phyloP scores from a whole-genome alignment of 352 stramenopile genomes.

The Globisporangium solare region DNA sequence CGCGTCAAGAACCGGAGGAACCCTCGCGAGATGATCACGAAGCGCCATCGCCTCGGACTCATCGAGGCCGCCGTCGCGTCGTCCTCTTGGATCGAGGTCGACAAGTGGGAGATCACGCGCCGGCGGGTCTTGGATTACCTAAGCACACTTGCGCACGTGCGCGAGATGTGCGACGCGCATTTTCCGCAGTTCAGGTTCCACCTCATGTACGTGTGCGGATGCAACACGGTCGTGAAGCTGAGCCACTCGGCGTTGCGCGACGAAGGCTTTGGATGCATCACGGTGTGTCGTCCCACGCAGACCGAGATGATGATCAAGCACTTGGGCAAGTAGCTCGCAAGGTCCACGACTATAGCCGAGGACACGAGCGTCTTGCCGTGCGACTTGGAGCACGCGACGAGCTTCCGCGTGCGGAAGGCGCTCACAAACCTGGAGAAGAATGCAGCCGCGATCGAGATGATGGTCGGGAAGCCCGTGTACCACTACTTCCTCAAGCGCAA shows the following conservation, averaged over 20 bases:
- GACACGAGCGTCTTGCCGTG: conserved; percentile 64
- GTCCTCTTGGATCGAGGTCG: conserved; percentile 79
- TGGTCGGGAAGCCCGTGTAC: conserved; percentile 62
- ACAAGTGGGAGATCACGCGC: conserved; percentile 82
- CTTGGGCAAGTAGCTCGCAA: conserved; percentile 52
- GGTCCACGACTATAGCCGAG: conserved; percentile 63
- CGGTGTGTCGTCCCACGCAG: conserved; percentile 58
- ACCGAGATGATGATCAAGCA: conserved; percentile 70
- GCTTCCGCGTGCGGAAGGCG: conserved; percentile 54
- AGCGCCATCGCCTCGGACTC: conserved; percentile 54
- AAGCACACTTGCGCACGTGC: conserved; percentile 63
- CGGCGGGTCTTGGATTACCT: conserved; percentile 71
- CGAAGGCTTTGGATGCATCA: conserved; percentile 68
- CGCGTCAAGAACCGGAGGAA: conserved; percentile 67
- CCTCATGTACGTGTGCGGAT: conserved; percentile 73
- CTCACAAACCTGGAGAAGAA: conserved; percentile 29
- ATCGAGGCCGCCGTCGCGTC: conserved; percentile 60
- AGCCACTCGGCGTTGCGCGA: conserved; percentile 62
- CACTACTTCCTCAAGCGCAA: conserved; percentile 58
- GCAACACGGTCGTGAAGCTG: conserved; percentile 77
- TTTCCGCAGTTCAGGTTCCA: conserved; percentile 61
- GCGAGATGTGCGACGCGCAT: conserved; percentile 70
- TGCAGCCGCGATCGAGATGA: conserved; percentile 45
- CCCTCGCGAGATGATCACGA: conserved; percentile 74
- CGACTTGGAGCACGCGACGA: conserved; percentile 62